A percentile compares a stretch with the other conserved stretches of the same genome.
phyloP scores from a whole-genome alignment of 1,284 basidiomycete genomes.

The Puccinia triticina region DNA sequence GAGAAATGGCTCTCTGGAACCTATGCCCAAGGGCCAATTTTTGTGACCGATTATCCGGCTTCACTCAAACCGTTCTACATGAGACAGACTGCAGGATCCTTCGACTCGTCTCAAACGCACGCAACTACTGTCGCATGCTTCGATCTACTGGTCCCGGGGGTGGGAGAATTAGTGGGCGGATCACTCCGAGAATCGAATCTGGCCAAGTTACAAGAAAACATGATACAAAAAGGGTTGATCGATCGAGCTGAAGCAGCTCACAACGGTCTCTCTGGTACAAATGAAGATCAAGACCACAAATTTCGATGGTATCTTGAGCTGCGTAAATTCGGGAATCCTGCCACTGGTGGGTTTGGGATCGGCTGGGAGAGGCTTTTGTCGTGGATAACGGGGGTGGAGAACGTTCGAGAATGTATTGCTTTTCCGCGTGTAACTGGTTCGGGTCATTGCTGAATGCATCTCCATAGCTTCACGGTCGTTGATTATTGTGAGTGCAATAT shows the following conservation, averaged over 20 bases:
- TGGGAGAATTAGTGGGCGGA: conserved; percentile 90
- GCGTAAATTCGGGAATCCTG: conserved; percentile 74
- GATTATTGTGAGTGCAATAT: too few relatives aligned
- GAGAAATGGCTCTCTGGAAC: conserved; percentile 82
- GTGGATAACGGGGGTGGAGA: conserved; percentile 79
- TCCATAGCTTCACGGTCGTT: neutral
- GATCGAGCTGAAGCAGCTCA: neutral
- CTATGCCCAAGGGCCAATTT: conserved; percentile 70
- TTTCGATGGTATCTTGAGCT: conserved; percentile 86
- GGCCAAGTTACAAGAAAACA: conserved; percentile 67
- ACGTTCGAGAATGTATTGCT: conserved; percentile 83
- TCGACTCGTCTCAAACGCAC: neutral
- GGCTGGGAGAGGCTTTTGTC: conserved; percentile 85
- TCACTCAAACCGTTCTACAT: conserved; percentile 93
- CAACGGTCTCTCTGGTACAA: neutral
- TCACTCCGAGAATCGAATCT: conserved; percentile 73
- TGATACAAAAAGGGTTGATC: conserved; percentile 65
- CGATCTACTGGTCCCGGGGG: conserved; percentile 82
- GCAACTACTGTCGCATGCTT: conserved; percentile 75
- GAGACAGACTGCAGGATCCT: conserved; percentile 63
- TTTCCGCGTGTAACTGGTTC: conserved; percentile 77
- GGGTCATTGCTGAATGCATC: conserved; percentile 20
- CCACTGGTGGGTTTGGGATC: conserved; percentile 89
- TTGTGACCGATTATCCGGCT: conserved; percentile 86
- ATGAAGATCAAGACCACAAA: conserved; percentile 64